Evolutionary conservation across 2,329 filamentous ascomycete genomes (phyloP).

Genomic region (Fonsecaea pugnacius): DNA sequence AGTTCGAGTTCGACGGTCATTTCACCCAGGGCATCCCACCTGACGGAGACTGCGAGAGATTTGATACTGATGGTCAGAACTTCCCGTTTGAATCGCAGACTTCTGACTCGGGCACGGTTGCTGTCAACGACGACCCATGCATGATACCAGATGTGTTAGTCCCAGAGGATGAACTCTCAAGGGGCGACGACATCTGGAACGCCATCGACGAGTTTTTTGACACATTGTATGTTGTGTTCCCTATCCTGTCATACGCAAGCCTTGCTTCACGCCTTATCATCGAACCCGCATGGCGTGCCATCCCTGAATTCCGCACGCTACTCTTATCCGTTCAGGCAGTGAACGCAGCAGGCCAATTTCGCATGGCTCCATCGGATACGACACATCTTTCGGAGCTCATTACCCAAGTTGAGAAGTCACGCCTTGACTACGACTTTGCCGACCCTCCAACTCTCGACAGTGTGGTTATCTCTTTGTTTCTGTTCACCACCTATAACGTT

Average conservation of each 20-base stretch:
- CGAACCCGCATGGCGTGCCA: conserved; percentile 5
- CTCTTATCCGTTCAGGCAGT: conserved; percentile 11
- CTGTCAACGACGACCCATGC: background rate
- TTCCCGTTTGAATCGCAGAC: background rate
- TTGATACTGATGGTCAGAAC: background rate
- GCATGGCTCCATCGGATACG: conserved; percentile 11
- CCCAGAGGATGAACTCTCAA: background rate
- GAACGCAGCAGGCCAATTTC: conserved; percentile 13
- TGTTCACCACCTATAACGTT: conserved; percentile 23
- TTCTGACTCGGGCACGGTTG: background rate
- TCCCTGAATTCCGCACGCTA: conserved; percentile 15
- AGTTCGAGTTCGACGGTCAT: too few relatives aligned
- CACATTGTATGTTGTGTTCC: conserved; percentile 20
- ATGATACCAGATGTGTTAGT: background rate
- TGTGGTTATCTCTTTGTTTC: conserved; percentile 18
- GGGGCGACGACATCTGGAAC: conserved; percentile 17
- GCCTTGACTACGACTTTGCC: conserved; percentile 21
- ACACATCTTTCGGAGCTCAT: conserved; percentile 3
- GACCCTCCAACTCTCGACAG: conserved; percentile 20
- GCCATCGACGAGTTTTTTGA: conserved; percentile 21
- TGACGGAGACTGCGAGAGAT: background rate
- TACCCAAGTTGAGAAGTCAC: conserved; percentile 17
- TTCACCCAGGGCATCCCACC: background rate
- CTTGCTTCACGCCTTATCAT: conserved; percentile 10
- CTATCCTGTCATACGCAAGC: conserved; percentile 16